A percentile compares a stretch with the other conserved stretches of the same genome.
Evolutionary conservation across 306 rosid genomes (phyloP).

Genomic region (Glycine tomentella): DNA sequence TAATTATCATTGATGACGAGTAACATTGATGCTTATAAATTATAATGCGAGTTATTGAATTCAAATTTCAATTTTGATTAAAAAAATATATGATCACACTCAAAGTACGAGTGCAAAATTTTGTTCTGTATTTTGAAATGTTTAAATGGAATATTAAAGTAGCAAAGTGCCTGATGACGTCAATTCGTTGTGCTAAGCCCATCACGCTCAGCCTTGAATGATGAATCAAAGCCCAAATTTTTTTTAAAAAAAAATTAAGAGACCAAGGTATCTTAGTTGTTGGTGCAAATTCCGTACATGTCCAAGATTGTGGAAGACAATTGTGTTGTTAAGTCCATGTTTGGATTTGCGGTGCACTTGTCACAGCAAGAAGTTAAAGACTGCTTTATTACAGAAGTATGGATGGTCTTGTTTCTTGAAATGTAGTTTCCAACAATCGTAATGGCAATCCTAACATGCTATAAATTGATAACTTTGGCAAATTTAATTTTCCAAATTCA

Average conservation of each 20-base stretch:
- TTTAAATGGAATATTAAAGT: not conserved
- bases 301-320: no score
- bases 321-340: no score
- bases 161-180: not conserved
- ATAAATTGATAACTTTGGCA: not conserved
- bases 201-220: conserved; percentile 18
- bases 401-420: no score
- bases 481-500: not conserved
- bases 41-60: not conserved
- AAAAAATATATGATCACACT: not conserved
- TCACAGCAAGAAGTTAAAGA: no score
- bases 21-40: not conserved
- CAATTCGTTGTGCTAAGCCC: not conserved
- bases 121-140: not conserved
- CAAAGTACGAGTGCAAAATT: no score
- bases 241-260: no score
- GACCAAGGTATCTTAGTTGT: no score
- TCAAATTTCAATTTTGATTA: not conserved
- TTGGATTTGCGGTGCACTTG: no score
- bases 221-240: conserved; percentile 1
- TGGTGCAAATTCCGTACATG: no score
- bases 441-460: no score
- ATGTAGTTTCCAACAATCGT: no score
- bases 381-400: no score
- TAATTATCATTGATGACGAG: not conserved